Conservation (phyloP, 2,329 filamentous ascomycete genomes). For the Incumbomyces lentus region DNA sequence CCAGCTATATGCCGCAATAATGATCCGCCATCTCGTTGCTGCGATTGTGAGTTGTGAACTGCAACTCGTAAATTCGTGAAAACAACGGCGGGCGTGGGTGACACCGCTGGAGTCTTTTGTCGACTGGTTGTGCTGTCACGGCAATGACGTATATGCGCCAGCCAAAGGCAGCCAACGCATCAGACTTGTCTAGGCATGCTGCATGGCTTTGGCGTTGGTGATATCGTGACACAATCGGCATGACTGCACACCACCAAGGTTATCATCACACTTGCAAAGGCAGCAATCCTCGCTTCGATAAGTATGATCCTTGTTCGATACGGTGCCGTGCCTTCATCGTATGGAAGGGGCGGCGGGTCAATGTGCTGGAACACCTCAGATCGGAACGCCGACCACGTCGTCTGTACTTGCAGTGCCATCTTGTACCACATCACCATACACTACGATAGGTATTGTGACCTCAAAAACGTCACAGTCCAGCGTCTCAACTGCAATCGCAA, state of each 20-base stretch:
- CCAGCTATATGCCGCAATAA: too few species aligned
- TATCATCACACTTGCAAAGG: not conserved
- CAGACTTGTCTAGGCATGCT: too few species aligned
- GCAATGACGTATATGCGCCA: too few species aligned
- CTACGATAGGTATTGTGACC: conserved; percentile 69
- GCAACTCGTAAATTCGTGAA: too few species aligned
- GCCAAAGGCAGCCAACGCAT: too few species aligned
- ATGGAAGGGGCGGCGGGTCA: not conserved
- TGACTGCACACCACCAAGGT: not conserved
- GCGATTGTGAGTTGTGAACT: too few species aligned
- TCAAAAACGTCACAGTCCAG: conserved; percentile 83
- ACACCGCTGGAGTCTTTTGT: too few species aligned
- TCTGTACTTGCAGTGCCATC: conserved; percentile 22
- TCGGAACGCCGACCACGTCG: conserved; percentile 21
- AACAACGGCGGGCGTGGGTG: too few species aligned
- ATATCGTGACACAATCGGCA: not conserved
- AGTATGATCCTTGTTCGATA: not conserved
- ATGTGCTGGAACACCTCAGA: conserved; percentile 12
- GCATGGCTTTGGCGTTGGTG: not conserved
- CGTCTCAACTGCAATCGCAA: conserved; percentile 68
- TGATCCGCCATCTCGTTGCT: too few species aligned
- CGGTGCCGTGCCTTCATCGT: not conserved
- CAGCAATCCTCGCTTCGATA: not conserved
- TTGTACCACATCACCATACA: conserved; percentile 54
- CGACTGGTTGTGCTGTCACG: too few species aligned